phyloP scores from a whole-genome alignment of 1,284 basidiomycete species.

The Blastosporella zonata region DNA sequence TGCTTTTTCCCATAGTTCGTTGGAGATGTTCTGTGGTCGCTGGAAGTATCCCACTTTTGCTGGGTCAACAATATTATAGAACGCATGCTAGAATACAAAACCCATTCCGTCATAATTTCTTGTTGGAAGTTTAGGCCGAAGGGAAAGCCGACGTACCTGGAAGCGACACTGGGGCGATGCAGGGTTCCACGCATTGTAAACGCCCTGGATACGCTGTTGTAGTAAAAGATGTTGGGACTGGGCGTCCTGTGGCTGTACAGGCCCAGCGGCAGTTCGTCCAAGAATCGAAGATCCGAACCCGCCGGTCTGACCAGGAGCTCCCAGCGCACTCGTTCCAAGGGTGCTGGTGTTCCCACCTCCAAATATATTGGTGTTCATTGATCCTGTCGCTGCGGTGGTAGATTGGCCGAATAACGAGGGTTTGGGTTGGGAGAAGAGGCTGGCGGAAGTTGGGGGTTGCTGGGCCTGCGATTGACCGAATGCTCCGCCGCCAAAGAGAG shows the following conservation, averaged over 20 bases:
- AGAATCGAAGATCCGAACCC: constrained; percentile 35
- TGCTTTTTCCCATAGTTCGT: constrained; percentile 83
- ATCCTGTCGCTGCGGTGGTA: constrained; percentile 13
- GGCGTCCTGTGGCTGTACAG: constrained; percentile 54
- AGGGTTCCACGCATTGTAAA: constrained; percentile 74
- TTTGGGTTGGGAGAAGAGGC: constrained; percentile 16
- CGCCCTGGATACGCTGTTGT: constrained; percentile 61
- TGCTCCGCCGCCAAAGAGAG: constrained; percentile 26
- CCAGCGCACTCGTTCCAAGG: constrained; percentile 25
- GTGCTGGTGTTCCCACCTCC: constrained; percentile 29
- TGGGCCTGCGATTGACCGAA: constrained; percentile 20
- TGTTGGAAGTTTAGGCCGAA: background rate
- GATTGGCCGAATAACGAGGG: constrained; percentile 21
- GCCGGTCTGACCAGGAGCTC: constrained; percentile 21
- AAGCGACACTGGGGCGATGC: constrained; percentile 72
- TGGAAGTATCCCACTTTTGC: constrained; percentile 67
- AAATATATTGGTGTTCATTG: constrained; percentile 26
- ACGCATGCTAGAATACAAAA: constrained; percentile 56
- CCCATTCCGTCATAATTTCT: background rate
- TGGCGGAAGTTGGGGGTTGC: constrained; percentile 20
- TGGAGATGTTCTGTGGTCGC: constrained; percentile 70
- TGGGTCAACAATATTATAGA: constrained; percentile 86
- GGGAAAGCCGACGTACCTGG: constrained; percentile 51
- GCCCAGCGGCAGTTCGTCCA: constrained; percentile 31
- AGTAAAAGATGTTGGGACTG: constrained; percentile 59